phyloP scores from a whole-genome alignment of 164 flowering plant genomes.

The Umbilicus rupestris region DNA sequence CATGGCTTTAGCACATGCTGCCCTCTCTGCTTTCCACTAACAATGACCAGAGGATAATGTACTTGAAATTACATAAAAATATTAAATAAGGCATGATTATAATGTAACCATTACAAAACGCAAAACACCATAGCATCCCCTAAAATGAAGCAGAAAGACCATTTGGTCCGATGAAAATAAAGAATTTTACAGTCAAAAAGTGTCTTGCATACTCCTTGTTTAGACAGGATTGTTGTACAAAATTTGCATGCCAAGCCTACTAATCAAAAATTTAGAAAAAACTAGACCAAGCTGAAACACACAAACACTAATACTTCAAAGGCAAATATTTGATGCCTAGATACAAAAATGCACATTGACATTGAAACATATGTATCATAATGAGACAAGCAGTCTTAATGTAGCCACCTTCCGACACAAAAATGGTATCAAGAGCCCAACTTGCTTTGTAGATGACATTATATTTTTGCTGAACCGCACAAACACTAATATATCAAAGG shows the following conservation, averaged over 20 bases:
- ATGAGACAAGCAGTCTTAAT: constrained; percentile 9
- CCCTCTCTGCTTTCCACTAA: constrained; percentile 74
- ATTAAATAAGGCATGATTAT: no score
- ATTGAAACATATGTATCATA: not conserved
- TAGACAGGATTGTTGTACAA: no score
- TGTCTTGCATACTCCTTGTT: no score
- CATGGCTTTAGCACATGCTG: constrained; percentile 80
- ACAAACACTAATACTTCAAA: no score
- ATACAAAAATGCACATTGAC: not conserved
- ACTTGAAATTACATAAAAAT: no score
- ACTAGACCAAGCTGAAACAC: no score
- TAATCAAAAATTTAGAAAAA: not conserved
- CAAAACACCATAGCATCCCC: constrained; percentile 87
- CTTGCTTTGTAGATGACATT: constrained; percentile 31
- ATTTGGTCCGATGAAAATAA: no score
- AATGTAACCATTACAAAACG: constrained; percentile 83
- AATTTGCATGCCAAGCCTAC: not conserved
- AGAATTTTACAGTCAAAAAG: not conserved
- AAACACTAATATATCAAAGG: no score
- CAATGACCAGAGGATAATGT: no score
- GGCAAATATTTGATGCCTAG: constrained; percentile 10
- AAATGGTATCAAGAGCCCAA: constrained; percentile 17
- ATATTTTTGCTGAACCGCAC: no score
- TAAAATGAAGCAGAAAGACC: constrained; percentile 12
- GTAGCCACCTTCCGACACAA: constrained; percentile 41